Evolutionary conservation across 768 basidiomycete genomes (phyloP).

Genomic region (Dioszegia crocea): DNA sequence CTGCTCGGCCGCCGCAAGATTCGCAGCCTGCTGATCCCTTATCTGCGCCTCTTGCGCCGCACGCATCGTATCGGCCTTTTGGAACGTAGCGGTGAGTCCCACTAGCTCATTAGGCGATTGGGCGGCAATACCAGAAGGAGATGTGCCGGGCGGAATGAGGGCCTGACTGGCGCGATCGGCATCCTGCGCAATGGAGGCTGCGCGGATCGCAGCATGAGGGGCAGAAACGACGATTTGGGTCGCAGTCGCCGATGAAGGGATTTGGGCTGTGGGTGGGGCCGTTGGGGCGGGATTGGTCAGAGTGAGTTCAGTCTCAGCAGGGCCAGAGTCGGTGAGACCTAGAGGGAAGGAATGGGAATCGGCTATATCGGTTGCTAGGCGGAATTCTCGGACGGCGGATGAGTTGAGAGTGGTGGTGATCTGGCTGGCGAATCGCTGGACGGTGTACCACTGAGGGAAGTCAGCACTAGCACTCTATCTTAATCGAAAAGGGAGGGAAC

Average conservation of each 20-base stretch:
- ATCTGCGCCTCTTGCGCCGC: conserved; percentile 2
- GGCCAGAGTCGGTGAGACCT: neutral
- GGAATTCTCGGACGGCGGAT: conserved; percentile 1
- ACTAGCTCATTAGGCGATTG: neutral
- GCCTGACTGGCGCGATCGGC: neutral
- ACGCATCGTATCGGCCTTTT: conserved; percentile 7
- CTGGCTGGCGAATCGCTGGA: neutral
- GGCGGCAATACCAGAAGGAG: neutral
- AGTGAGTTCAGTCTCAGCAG: no score
- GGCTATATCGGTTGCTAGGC: neutral
- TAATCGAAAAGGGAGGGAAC: neutral
- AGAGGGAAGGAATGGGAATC: neutral
- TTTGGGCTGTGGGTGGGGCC: neutral
- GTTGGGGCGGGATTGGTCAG: neutral
- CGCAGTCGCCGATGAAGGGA: conserved; percentile 4
- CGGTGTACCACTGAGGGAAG: neutral
- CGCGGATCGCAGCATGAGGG: conserved; percentile 3
- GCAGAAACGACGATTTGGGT: conserved; percentile 5
- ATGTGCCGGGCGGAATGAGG: neutral
- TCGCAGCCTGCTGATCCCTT: neutral
- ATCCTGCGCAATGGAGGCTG: neutral
- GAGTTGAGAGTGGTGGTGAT: neutral
- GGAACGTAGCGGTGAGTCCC: neutral
- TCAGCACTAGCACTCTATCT: neutral
- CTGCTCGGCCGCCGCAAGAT: neutral